Evolutionary conservation across 2,329 filamentous ascomycete genomes (phyloP), one percentile per base, ranked within the genome.

Genomic region (Pyrenochaeta sp.): DNA sequence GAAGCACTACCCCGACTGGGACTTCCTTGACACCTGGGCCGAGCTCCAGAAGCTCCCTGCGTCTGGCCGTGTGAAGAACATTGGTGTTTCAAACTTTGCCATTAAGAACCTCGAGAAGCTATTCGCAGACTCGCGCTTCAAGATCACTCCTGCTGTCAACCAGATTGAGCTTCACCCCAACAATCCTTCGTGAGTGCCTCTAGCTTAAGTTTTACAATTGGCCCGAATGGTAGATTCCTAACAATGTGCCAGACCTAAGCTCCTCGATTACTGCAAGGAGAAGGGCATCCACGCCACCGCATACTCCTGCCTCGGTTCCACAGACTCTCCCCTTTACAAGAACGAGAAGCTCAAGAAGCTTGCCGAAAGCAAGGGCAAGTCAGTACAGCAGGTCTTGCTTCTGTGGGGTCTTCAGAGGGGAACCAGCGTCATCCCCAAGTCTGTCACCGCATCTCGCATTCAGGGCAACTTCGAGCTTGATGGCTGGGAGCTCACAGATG

Each of bases 391-490:
- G 78, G 82, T 91, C 38, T 75, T 94, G 61, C 75, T 96, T 53
- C 77, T 85, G 61, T 96, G 90, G 89, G 90, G 89, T 53, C 75
- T 95, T 41, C 83, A 88, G 69, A 85, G 90, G 67, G 89, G 87
- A 46, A 90, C 86, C 78, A 88, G 84, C 55, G 89, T 96, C 38
- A 90, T 96, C 61, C 90, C 90, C 62, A 96, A 96, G 81, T 88
- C 83, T 38, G 87, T 92, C 45, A 91, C 83, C 55, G 81, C 84
- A 56, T 78, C 77, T 39, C 82, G 90, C 28, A 91, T 96, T 63
- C 78, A 88, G 72, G 82, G 77, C 51, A 95, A 96, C 79, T 89
- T 85, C 59, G 82, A 87, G 69, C 77, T 77, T 17, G 83, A 91
- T 69, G 88, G 86, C 39, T 93, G 85, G 84, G 77, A 82, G 46